These are phyloP conservation scores for Candida maesae DNA, from an alignment of 805 yeast genomes.

Conservation along the genomic window DNA sequence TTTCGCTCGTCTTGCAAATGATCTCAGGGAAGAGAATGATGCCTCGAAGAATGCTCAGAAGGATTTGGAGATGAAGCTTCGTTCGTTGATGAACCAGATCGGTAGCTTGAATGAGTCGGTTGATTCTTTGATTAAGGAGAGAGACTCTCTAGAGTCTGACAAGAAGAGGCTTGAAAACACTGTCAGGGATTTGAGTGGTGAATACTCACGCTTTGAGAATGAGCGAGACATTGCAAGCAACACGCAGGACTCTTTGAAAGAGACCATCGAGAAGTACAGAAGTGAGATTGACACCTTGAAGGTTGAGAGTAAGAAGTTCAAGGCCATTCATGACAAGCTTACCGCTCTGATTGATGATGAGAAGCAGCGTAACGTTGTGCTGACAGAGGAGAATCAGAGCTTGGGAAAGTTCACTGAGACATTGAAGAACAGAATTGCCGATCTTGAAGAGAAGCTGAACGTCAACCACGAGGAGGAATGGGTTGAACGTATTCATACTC, in stretches of 20 bases:
- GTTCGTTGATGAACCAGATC: constrained; percentile 48
- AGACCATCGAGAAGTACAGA: constrained; percentile 26
- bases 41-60: constrained; percentile 37
- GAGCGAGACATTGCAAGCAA: constrained; percentile 26
- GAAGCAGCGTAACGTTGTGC: constrained; percentile 51
- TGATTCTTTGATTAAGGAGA: constrained; percentile 57
- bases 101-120: constrained; percentile 54
- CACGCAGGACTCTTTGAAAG: constrained; percentile 18
- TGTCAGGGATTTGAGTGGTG: constrained; percentile 37
- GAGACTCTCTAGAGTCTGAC: constrained; percentile 54
- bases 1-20: constrained; percentile 37
- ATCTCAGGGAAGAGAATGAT: constrained; percentile 42
- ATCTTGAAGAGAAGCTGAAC: constrained; percentile 45
- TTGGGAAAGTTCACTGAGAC: constrained; percentile 52
- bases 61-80: constrained; percentile 43
- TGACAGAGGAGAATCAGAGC: constrained; percentile 65
- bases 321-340: constrained; percentile 24
- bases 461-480: constrained; percentile 54
- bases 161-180: constrained; percentile 44
- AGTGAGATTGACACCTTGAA: constrained; percentile 30
- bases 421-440: constrained; percentile 41
- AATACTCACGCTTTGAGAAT: constrained; percentile 35
- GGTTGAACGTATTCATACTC: constrained; percentile 49
- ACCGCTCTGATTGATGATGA: constrained; percentile 31
- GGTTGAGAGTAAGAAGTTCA: constrained; percentile 25